These are phyloP conservation scores for Fabrea salina DNA, from an alignment of 169 alveolate genomes.

Conservation along the genomic window DNA sequence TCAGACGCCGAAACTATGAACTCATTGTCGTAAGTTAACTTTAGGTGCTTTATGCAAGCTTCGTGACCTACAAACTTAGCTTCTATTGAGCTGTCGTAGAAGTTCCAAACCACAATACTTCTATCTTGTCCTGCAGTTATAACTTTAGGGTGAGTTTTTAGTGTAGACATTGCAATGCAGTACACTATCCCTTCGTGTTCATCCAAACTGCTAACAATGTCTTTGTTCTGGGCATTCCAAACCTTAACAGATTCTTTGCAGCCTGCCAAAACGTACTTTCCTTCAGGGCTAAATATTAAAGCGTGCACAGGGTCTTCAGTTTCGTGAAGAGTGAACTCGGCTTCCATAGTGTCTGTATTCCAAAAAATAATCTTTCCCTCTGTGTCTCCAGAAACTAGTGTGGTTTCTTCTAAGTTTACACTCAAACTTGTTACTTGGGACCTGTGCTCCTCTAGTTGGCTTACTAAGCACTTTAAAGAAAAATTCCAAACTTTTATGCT, in stretches of 20 bases:
- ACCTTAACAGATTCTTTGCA: neutral
- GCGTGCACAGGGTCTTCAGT: neutral
- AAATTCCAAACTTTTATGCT: too few relatives aligned
- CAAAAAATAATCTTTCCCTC: neutral
- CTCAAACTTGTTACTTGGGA: too few relatives aligned
- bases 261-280: neutral
- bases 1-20: neutral
- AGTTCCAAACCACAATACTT: neutral
- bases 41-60: neutral
- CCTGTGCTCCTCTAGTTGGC: too few relatives aligned
- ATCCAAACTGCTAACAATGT: neutral
- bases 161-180: neutral
- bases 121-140: neutral
- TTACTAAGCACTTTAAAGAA: too few relatives aligned
- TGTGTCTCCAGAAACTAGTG: neutral
- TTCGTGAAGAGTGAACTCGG: neutral
- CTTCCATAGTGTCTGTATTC: neutral
- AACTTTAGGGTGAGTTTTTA: neutral
- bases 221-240: neutral
- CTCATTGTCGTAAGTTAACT: neutral
- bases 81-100: neutral
- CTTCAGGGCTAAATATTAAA: neutral
- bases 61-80: neutral
- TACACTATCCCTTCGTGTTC: neutral
- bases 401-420: too few relatives aligned